phyloP scores from a whole-genome alignment of 768 basidiomycete genomes.

The Leccinum truebloodii region DNA sequence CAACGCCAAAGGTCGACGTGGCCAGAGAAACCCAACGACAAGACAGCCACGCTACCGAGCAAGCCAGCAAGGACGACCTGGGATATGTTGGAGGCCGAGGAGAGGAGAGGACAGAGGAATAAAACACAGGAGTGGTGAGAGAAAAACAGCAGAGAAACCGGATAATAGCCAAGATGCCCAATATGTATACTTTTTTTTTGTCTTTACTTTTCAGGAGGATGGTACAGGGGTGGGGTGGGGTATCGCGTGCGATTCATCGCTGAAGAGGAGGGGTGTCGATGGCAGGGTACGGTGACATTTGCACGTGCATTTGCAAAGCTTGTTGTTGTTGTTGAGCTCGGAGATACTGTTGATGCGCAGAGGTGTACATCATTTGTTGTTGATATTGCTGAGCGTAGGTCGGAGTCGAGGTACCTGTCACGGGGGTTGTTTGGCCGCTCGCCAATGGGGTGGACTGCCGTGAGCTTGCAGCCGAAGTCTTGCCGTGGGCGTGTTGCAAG shows the following conservation, averaged over 20 bases:
- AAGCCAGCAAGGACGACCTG: conserved; percentile 24
- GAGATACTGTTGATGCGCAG: conserved; percentile 39
- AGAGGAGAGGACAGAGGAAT: conserved; percentile 9
- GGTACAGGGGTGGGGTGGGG: conserved; percentile 7
- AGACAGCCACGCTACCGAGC: conserved; percentile 12
- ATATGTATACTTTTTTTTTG: conserved; percentile 38
- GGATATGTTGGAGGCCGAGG: conserved; percentile 37
- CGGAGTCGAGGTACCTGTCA: conserved; percentile 30
- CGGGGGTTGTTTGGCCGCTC: conserved; percentile 35
- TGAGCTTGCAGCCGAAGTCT: conserved; percentile 32
- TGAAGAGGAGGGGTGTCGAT: conserved; percentile 19
- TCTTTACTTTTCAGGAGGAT: conserved; percentile 27
- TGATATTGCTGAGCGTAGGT: conserved; percentile 37
- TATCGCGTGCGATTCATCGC: conserved; percentile 20
- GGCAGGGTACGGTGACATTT: conserved; percentile 25
- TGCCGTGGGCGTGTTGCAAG: conserved; percentile 38
- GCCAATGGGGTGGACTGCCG: conserved; percentile 34
- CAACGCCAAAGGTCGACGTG: conserved; percentile 6
- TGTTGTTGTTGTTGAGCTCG: conserved; percentile 36
- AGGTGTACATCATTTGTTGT: conserved; percentile 39
- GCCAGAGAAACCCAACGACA: conserved; percentile 1
- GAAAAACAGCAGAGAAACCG: conserved; percentile 8
- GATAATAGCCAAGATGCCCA: conserved; percentile 34
- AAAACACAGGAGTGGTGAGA: conserved; percentile 14
- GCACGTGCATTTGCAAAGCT: conserved; percentile 31